Evolutionary conservation across 139 green algal species (phyloP).

Genomic region (Picochlorum costavermella): DNA sequence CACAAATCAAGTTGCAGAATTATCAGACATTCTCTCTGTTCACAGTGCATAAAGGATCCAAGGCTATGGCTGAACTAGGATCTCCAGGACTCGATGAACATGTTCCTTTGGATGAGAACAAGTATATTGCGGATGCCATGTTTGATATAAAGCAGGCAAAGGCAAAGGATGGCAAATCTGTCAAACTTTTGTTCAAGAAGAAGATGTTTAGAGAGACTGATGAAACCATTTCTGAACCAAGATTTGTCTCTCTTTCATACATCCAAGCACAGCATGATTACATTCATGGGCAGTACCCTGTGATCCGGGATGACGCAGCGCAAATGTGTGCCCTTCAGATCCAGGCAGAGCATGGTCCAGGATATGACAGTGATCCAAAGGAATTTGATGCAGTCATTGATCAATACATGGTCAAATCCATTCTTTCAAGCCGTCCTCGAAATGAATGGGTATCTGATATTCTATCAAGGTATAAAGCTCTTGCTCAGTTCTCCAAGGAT

Average conservation of each 20-base stretch:
- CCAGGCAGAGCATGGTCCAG: slow-evolving; percentile 60
- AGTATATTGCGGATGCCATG: slow-evolving; percentile 39
- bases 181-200: slow-evolving; percentile 93
- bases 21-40: slow-evolving; percentile 95
- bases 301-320: slow-evolving; percentile 86
- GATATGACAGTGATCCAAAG: slow-evolving; percentile 48
- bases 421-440: slow-evolving; percentile 60
- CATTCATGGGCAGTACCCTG: slow-evolving; percentile 88
- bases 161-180: slow-evolving; percentile 19
- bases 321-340: slow-evolving; percentile 90
- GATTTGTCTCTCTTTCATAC: slow-evolving; percentile 93
- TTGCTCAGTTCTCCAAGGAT: slow-evolving; percentile 79
- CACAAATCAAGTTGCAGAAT: slow-evolving; percentile 84
- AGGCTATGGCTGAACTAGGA: slow-evolving; percentile 28
- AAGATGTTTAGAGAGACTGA: slow-evolving; percentile 91
- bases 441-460: slow-evolving; percentile 80
- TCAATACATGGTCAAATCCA: slow-evolving; percentile 50
- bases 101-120: slow-evolving; percentile 84
- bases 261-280: slow-evolving; percentile 83
- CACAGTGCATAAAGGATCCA: slow-evolving; percentile 45
- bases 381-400: slow-evolving; percentile 56
- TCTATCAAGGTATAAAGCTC: slow-evolving; percentile 58
- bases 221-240: slow-evolving; percentile 86
- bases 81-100: slow-evolving; percentile 60
- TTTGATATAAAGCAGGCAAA: slow-evolving; percentile 53